Percentiles rank a stretch among this genome's conserved stretches.
phyloP scores from a whole-genome alignment of 306 rosid species.

The Pyrus bretschneideri region DNA sequence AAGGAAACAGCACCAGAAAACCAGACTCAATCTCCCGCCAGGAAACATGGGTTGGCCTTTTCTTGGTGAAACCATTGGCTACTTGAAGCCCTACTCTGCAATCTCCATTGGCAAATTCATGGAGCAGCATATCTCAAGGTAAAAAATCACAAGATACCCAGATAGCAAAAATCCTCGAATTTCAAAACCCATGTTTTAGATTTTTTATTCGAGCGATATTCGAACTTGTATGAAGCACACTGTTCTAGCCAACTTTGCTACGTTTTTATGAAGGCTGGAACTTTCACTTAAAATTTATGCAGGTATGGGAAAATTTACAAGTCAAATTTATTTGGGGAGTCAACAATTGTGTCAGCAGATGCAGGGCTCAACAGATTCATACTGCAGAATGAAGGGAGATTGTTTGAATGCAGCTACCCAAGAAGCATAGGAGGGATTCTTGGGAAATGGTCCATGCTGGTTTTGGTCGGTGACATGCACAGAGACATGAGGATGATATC shows the following conservation, averaged over 20 bases:
- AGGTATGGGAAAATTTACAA: constrained; percentile 90
- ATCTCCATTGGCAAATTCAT: constrained; percentile 70
- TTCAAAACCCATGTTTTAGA: constrained; percentile 8
- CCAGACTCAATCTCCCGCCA: constrained; percentile 68
- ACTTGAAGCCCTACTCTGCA: constrained; percentile 78
- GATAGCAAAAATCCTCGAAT: not conserved
- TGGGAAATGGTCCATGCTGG: constrained; percentile 99
- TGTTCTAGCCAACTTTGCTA: no score
- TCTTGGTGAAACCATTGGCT: constrained; percentile 73
- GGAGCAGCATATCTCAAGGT: constrained; percentile 84
- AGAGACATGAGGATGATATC: constrained; percentile 83
- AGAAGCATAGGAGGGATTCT: constrained; percentile 94
- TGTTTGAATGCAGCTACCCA: constrained; percentile 93
- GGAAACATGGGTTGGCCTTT: constrained; percentile 97
- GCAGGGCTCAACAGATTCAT: constrained; percentile 82
- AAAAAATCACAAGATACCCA: not conserved
- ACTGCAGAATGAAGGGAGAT: constrained; percentile 84
- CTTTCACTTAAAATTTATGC: not conserved
- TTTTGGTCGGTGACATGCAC: constrained; percentile 98
- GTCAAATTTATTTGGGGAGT: constrained; percentile 82
- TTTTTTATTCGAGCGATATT: not conserved
- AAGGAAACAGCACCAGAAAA: constrained; percentile 33
- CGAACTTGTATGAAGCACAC: not conserved
- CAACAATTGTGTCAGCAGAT: constrained; percentile 89
- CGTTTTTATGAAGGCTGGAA: not conserved